A percentile compares a stretch with the other conserved stretches of the same genome.
Conservation (phyloP, 2,329 filamentous ascomycete genomes). For the Colletotrichum aenigma region DNA sequence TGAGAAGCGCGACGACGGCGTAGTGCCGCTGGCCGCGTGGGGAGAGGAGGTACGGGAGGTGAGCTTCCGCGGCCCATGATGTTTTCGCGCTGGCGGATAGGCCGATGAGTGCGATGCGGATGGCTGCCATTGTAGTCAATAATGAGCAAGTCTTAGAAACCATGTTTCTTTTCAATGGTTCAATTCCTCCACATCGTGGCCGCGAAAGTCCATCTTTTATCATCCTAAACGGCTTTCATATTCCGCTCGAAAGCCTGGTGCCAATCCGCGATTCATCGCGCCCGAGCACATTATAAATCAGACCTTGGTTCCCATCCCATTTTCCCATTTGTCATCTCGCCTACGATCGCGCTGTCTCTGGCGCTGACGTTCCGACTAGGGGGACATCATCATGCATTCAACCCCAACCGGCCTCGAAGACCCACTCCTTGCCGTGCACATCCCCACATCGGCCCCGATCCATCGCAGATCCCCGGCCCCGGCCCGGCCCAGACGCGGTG, state of each 20-base stretch:
- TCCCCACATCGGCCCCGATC: neutral
- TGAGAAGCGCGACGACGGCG: slow-evolving; percentile 55
- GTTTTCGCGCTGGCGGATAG: slow-evolving; percentile 56
- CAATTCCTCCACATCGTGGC: rapidly evolving
- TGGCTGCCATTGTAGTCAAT: slow-evolving; percentile 26
- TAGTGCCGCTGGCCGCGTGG: slow-evolving; percentile 45
- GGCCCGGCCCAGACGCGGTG: neutral
- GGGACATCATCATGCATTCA: neutral
- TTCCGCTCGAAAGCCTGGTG: neutral
- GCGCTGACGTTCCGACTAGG: neutral
- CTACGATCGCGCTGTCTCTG: neutral
- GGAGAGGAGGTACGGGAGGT: slow-evolving; percentile 64
- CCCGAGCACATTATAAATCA: neutral
- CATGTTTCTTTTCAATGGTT: neutral
- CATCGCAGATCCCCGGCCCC: neutral
- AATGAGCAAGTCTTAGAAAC: neutral
- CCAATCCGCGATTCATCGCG: neutral
- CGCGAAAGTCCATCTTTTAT: neutral
- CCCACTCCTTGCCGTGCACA: neutral
- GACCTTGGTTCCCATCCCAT: too few species aligned
- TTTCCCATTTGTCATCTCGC: neutral
- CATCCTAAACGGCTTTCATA: neutral
- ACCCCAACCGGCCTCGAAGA: neutral
- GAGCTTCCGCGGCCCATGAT: slow-evolving; percentile 59
- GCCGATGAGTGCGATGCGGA: slow-evolving; percentile 60